Percentiles rank a stretch among this genome's conserved stretches.
phyloP scores from a whole-genome alignment of 805 yeast genomes.

The Teunomyces kruisii region DNA sequence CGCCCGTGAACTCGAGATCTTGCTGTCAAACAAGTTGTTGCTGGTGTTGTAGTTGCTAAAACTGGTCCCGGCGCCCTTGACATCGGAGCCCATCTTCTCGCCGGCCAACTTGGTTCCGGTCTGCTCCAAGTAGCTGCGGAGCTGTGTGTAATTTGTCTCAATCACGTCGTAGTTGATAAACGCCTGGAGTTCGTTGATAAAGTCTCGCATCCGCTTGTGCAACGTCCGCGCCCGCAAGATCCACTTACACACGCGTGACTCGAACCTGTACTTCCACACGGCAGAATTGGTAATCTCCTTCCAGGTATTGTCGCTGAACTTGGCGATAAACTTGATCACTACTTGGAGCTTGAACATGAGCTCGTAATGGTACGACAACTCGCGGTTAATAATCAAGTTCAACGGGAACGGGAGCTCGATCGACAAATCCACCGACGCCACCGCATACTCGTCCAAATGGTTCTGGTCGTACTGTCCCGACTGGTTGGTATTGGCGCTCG shows the following conservation, averaged over 20 bases:
- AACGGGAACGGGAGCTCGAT: conserved; percentile 82
- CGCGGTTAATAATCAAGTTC: conserved; percentile 68
- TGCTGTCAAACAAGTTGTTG: conserved; percentile 23
- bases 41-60: conserved; percentile 14
- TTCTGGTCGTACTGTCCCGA: conserved; percentile 7
- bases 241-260: conserved; percentile 49
- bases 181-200: conserved; percentile 52
- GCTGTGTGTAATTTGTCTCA: conserved; percentile 49
- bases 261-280: conserved; percentile 64
- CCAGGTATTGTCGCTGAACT: conserved; percentile 68
- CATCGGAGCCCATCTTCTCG: conserved; percentile 12
- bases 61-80: conserved; percentile 5
- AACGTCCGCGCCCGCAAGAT: conserved; percentile 53
- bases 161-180: conserved; percentile 61
- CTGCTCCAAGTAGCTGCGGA: conserved; percentile 27
- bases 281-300: conserved; percentile 58
- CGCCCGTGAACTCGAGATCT: conserved; percentile 10
- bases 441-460: conserved; percentile 32
- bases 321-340: conserved; percentile 61
- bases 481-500: conserved; percentile 4
- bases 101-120: conserved; percentile 9
- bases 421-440: conserved; percentile 56
- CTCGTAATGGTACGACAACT: conserved; percentile 76
- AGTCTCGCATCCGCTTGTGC: conserved; percentile 58
- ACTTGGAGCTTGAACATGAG: conserved; percentile 70